Evolutionary conservation across 768 basidiomycete genomes (phyloP), one percentile per base, ranked within the genome.

Genomic region (Mycena sanguinolenta): DNA sequence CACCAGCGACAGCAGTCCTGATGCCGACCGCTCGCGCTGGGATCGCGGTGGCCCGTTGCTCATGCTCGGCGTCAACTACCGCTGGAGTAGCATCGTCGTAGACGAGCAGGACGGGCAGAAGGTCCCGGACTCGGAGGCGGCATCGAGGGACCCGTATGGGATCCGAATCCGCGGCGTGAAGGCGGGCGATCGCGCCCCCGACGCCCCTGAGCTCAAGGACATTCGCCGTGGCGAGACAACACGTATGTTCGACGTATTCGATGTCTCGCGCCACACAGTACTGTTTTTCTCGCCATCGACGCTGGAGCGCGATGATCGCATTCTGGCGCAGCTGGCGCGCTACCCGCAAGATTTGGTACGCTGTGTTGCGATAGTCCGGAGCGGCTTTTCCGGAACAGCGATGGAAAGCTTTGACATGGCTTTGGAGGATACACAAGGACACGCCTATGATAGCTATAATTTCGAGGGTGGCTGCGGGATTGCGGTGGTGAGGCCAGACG

Each of bases 11-110:
- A 36, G 23, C 25, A 36, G 58, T 23, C 9, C 16, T 14, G 39
- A 39, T 4, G 28, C 52, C 7, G 74, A 71, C n/a, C 61, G 63
- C 12, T 78, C 28, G 10, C 52, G 32, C 53, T 36, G 76, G 76
- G 66, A 75, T 21, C 75, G 75, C 27, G 61, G 58, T 2, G 73
- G 75, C 23, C 73, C 75, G 3, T 65, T 86, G 8, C 71, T 76
- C 23, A 85, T 86, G 76, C 82, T 88, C 38, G 87, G 86, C 12
- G 80, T 89, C 52, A 89, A 89, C 76, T 89, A 86, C 72, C 82
- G 89, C 13, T 82, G 84, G 77, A 89, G 88, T 73, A 70, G 84
- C 0, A 80, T 88, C 23, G 79, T 89, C 2, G 28, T 87, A 13
- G 88, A 89, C 61, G 83, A 83, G 27, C 74, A 78, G n/a, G 75